A percentile compares a stretch with the other conserved stretches of the same genome.
These are phyloP conservation scores for Candida parachauliodes DNA, from an alignment of 805 yeast genomes.

Conservation along the genomic window DNA sequence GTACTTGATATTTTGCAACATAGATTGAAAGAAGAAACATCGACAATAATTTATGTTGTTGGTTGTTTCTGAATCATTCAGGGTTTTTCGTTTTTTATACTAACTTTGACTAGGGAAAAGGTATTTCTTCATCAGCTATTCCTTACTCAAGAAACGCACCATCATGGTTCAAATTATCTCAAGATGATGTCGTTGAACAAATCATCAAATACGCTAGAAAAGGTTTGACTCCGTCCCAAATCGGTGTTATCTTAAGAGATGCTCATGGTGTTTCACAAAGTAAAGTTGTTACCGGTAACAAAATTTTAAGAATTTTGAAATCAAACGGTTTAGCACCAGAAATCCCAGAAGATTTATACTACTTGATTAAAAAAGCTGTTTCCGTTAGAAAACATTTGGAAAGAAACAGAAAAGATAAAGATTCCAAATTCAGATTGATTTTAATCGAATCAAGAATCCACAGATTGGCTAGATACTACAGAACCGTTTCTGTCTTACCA, in stretches of 20 bases:
- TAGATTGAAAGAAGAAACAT: not conserved
- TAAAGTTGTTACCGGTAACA: slow-evolving; percentile 97
- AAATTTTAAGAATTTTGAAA: slow-evolving; percentile 98
- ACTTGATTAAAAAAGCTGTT: slow-evolving; percentile 98
- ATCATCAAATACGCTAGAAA: slow-evolving; percentile 99
- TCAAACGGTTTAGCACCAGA: slow-evolving; percentile 99
- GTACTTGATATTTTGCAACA: slow-evolving; percentile 10
- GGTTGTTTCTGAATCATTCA: not conserved
- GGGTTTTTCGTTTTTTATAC: slow-evolving; percentile 21
- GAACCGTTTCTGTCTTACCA: slow-evolving; percentile 98
- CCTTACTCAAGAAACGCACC: slow-evolving; percentile 99
- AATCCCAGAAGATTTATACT: slow-evolving; percentile 99
- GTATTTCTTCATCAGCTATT: slow-evolving; percentile 97
- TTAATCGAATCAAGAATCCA: slow-evolving; percentile 99
- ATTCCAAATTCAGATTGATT: slow-evolving; percentile 99
- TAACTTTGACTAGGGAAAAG: slow-evolving; percentile 81
- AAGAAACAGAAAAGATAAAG: slow-evolving; percentile 99
- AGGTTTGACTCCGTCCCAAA: slow-evolving; percentile 99
- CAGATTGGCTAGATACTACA: slow-evolving; percentile 99
- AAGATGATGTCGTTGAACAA: slow-evolving; percentile 96
- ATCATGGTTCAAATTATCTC: slow-evolving; percentile 97
- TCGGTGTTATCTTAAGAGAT: slow-evolving; percentile 99
- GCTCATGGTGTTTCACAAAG: slow-evolving; percentile 99
- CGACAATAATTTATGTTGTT: not conserved
- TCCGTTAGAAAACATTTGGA: slow-evolving; percentile 99